phyloP scores from a whole-genome alignment of 73 alveolate genomes.

The Tetrahymena borealis region DNA sequence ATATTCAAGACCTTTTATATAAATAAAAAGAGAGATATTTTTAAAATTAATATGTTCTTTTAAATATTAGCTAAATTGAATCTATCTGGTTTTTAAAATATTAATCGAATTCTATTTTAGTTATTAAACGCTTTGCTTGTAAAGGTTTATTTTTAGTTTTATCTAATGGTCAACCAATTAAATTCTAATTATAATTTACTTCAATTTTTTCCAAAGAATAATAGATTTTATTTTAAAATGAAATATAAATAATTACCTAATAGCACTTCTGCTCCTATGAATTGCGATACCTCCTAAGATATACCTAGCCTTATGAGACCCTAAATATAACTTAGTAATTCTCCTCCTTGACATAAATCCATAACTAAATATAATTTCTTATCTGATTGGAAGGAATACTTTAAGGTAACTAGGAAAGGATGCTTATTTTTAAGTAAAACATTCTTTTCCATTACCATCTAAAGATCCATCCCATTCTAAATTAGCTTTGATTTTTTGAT shows the following conservation, averaged over 20 bases:
- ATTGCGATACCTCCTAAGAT: conserved; percentile 16
- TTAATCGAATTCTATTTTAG: no score
- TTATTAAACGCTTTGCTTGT: no score
- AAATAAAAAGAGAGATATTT: not conserved
- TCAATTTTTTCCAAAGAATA: not conserved
- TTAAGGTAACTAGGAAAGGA: conserved; percentile 82
- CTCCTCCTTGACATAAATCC: conserved; percentile 89
- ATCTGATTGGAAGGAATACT: conserved; percentile 83
- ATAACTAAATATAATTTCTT: conserved; percentile 76
- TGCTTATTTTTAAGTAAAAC: conserved; percentile 67
- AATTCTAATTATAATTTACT: no score
- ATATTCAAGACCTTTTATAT: conserved; percentile 16
- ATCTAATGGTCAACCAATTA: no score
- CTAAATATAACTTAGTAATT: conserved; percentile 28
- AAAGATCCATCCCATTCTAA: not conserved
- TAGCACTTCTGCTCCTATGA: conserved; percentile 4
- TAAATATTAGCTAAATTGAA: not conserved
- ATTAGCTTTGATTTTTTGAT: not conserved
- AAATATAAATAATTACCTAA: not conserved
- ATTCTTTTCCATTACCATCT: conserved; percentile 76
- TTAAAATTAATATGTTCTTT: not conserved
- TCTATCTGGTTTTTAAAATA: no score
- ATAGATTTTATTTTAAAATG: not conserved
- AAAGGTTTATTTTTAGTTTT: no score
- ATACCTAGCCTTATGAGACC: not conserved